A percentile compares a stretch with the other conserved stretches of the same genome.
Evolutionary conservation across 1,284 basidiomycete genomes (phyloP).

Genomic region (Ganoderma lucidum): DNA sequence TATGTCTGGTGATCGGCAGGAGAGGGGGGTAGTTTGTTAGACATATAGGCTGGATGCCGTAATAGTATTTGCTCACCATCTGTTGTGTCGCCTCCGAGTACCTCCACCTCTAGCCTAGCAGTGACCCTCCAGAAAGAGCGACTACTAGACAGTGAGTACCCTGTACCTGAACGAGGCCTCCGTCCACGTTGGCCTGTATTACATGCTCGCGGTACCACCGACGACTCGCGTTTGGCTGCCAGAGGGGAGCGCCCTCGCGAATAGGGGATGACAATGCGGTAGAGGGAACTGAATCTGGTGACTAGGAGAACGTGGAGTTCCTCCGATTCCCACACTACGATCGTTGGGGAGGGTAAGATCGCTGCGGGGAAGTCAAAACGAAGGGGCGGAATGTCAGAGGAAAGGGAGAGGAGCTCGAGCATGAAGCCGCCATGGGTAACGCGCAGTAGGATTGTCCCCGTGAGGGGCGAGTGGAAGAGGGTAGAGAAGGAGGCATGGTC

Average conservation of each 20-base stretch:
- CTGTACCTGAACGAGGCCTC: constrained; percentile 72
- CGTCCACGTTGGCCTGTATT: constrained; percentile 52
- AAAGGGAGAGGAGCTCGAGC: constrained; percentile 80
- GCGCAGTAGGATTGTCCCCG: constrained; percentile 78
- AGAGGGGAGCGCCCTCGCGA: constrained; percentile 58
- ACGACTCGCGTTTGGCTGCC: constrained; percentile 57
- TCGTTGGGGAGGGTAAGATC: constrained; percentile 71
- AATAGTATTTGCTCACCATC: constrained; percentile 55
- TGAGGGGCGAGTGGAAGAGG: constrained; percentile 61
- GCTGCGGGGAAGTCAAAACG: constrained; percentile 82
- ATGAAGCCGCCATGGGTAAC: constrained; percentile 79
- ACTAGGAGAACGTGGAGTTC: constrained; percentile 79
- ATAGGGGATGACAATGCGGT: constrained; percentile 77
- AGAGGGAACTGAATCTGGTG: constrained; percentile 77
- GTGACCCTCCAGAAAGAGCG: constrained; percentile 70
- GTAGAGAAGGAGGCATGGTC: constrained; percentile 81
- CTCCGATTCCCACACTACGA: constrained; percentile 66
- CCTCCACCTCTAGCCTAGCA: constrained; percentile 77
- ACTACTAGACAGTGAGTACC: constrained; percentile 75
- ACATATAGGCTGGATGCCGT: constrained; percentile 21
- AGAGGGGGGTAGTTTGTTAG: constrained; percentile 5
- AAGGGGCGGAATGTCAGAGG: constrained; percentile 66
- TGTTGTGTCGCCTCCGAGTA: constrained; percentile 55
- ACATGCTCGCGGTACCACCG: constrained; percentile 76
- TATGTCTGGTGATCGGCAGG: constrained; percentile 50